Base-by-base conservation (phyloP, 2,329 filamentous ascomycete genomes). In the Diaporthe caulivora region DNA sequence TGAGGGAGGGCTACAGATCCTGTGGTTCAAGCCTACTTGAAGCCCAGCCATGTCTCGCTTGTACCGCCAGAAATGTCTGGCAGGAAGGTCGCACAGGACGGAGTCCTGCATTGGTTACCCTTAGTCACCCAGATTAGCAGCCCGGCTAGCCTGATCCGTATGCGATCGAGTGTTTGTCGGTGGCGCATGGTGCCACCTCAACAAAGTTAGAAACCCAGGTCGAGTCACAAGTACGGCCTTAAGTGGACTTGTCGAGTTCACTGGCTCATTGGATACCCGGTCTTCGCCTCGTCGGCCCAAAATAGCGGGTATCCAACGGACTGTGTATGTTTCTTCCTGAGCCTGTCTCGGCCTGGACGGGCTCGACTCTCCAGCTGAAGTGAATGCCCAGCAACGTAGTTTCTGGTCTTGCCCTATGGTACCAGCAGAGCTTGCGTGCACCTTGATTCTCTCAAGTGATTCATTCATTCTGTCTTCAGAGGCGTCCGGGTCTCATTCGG, bases 301-400 rank as follows among this genome's bases (percentile, higher is more conserved):
- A 62, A 62, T 11, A 40, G 51, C n/a, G 58, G 71, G 26, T 55
- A 64, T 40, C 17, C 34, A 11, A 44, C 34, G 67, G 71, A 42
- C 44, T 60, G 47, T 62, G 71, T 73, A 68, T 70, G 73, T 75
- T 73, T 75, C 71, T 75, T 51, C 54, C 18, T 73, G 73, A 73
- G 54, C 67, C 67, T 73, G 73, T 75, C 73, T 75, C 73, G 71
- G 73, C 58, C 60, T 51, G 57, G 40, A 51, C 29, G 31, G 51
- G 18, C 42, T 68, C 44, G 44, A 62, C 13, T 55, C 34, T 42
- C 13, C 58, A 68, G 65, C 71, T 75, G 58, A 37, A 21, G 44
- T 51, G 62, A 65, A 54, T 26, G 42, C 29, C 51, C 60, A 29
- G 42, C 4, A 40, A 49, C 37, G 21, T 13, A 37, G 24, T 54